Percentiles rank a stretch among this genome's conserved stretches.
phyloP scores from a whole-genome alignment of 169 alveolate species.

The Eimeria necatrix region DNA sequence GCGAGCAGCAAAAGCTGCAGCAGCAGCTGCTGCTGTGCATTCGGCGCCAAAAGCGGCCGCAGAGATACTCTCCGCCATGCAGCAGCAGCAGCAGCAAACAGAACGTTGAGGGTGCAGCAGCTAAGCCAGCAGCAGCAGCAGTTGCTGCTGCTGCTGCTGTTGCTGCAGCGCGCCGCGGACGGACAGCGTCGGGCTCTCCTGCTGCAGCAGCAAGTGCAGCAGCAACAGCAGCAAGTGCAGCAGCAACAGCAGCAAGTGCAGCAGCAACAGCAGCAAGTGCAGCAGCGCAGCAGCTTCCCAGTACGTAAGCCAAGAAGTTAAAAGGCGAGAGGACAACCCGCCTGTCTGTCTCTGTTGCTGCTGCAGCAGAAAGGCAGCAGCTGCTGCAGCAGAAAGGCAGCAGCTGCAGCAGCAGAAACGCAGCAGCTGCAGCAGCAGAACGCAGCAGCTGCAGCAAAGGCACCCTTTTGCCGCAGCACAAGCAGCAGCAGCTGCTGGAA shows the following conservation, averaged over 20 bases:
- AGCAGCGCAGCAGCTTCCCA: not conserved
- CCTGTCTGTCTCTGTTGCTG: not conserved
- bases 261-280: too few relatives aligned
- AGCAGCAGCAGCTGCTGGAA: constrained; percentile 1
- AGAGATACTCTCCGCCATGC: not conserved
- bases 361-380: constrained; percentile 17
- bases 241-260: not conserved
- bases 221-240: too few relatives aligned
- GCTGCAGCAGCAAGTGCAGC: too few relatives aligned
- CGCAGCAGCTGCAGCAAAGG: not conserved
- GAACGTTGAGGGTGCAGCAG: not conserved
- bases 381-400: not conserved
- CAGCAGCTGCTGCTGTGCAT: not conserved
- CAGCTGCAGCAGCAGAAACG: not conserved
- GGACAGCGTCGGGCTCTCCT: too few relatives aligned
- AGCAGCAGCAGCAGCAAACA: constrained; percentile 10
- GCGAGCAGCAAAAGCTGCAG: not conserved
- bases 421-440: not conserved
- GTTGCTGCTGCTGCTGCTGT: not conserved
- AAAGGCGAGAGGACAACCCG: not conserved
- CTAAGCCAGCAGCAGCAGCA: constrained; percentile 29
- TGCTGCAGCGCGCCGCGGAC: too few relatives aligned
- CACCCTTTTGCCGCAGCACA: not conserved
- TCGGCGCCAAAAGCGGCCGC: not conserved
- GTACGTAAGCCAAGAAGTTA: not conserved